Evolutionary conservation across 108 stramenopile species (phyloP), one percentile per base, ranked within the genome.

Genomic region (Cyclotella choctawhatcheeana): DNA sequence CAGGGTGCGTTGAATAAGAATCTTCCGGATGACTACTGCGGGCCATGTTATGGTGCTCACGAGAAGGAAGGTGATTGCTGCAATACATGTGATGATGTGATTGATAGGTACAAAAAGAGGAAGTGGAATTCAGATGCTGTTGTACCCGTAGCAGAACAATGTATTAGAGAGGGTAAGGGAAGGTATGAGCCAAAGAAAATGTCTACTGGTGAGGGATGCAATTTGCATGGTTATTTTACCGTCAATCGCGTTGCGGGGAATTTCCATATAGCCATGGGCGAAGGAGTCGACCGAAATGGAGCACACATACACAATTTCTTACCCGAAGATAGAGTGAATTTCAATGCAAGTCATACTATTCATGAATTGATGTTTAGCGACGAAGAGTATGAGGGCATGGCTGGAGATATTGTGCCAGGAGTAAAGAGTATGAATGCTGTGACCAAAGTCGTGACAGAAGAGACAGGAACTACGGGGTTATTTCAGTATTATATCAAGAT

Each of bases 251-350:
- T 98, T 0, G 92, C 91, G 14, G 99, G 99, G 0, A 99, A 98
- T 64, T 97, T 99, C 68, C 97, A 99, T 82, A 92, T 98, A 34
- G 98, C 98, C 37, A 95, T 97, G 86, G 99, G 98, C 16, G 99
- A 98, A 59, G 91, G 96, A 18, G 83, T 97, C 26, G 95, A 97
- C 66, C 80, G 93, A 40, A 93, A 96, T 62, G 97, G 97, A 31
- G 74, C 92, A 5, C 96, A 98, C 61, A 92, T 96, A 54, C 95
- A 96, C 68, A 80, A 87, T 20, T 96, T 92, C 44, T 40, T 88
- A 12, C 94, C 94, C 0, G 94, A 93, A 65, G 93, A 97, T 81
- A 79, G 97, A 6, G 82, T 84, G 18, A 86, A 89, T 35, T 99
- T 96, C 84, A 98, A 99, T 88, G 88, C 87, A 14, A 92, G 89